Conservation (phyloP, 176 grass and related monocot species). For the Thinopyrum elongatum region DNA sequence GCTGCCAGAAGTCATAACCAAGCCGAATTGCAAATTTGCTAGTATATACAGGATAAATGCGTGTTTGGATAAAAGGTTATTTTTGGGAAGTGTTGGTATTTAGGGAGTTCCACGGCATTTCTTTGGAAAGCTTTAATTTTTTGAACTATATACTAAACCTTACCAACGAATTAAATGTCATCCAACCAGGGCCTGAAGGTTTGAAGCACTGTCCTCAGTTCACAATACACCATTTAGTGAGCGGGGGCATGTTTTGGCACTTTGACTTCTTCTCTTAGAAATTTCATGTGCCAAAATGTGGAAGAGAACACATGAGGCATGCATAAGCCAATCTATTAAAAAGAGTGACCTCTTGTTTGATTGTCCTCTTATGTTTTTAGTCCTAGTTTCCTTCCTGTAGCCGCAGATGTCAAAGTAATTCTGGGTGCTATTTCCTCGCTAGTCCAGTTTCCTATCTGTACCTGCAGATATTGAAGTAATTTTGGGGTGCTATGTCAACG, state of each 20-base stretch:
- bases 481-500: background rate
- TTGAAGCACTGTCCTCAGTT: background rate
- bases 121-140: background rate
- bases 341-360: background rate
- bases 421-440: background rate
- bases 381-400: background rate
- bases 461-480: background rate
- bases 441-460: background rate
- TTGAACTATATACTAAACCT: background rate
- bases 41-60: background rate
- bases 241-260: background rate
- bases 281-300: background rate
- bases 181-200: background rate
- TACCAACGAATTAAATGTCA: background rate
- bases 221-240: background rate
- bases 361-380: background rate
- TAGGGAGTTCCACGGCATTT: background rate
- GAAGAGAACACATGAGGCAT: background rate
- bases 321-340: background rate
- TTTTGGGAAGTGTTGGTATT: background rate
- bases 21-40: background rate
- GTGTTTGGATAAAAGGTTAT: background rate
- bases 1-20: background rate
- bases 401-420: background rate
- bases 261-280: background rate